Base-by-base conservation (phyloP, 2,329 filamentous ascomycete genomes). In the Colletotrichum sp. region DNA sequence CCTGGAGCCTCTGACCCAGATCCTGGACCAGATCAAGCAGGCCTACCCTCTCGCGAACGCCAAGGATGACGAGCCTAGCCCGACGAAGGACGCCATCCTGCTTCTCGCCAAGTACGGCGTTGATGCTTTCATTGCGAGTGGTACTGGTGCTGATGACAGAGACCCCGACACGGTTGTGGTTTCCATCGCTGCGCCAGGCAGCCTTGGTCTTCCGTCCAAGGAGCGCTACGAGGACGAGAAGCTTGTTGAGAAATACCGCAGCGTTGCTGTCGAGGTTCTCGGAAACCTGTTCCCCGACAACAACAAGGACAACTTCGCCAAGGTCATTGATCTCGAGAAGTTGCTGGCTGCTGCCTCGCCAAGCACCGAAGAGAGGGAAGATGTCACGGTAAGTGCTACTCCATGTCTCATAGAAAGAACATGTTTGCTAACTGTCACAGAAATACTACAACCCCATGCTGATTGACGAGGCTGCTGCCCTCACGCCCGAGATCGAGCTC, bases 361-460 rank as follows among this genome's bases (percentile, higher is more conserved):
- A 5, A 87, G 89, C 74, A 86, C 88, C 3, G 88, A 90, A 79
- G 88, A 91, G 69, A 86, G 87, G 21, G 84, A 90, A 73, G 90
- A 93, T 80, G 89, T 93, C 59, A 92, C 90, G 15, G 85, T 86
- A 76, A 79, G 82, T 66, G 9, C 6, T 12, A 9, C 6, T 12
- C 5, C 0, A 9, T 12, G 29, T 4, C 65, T 27, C 24, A 15
- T 75, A 5, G 0, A 31, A 1, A 0, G n/a, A 27, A 27, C 6
- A 16, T 1, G 8, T 18, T 54, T 54, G 43, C 61, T 74, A 18
- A 73, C 59, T 36, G 4, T n/a, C 12, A 24, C 47, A 86, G 84
- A 90, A 93, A 84, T 90, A 89, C 76, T 93, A 94, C 81, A 93
- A 93, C 77, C 91, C 91, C 2, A 88, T 89, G 80, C 87, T 86